Percentiles rank a stretch among this genome's conserved stretches.
phyloP scores from a whole-genome alignment of 352 stramenopile species.

The Globisporangium okanoganense region DNA sequence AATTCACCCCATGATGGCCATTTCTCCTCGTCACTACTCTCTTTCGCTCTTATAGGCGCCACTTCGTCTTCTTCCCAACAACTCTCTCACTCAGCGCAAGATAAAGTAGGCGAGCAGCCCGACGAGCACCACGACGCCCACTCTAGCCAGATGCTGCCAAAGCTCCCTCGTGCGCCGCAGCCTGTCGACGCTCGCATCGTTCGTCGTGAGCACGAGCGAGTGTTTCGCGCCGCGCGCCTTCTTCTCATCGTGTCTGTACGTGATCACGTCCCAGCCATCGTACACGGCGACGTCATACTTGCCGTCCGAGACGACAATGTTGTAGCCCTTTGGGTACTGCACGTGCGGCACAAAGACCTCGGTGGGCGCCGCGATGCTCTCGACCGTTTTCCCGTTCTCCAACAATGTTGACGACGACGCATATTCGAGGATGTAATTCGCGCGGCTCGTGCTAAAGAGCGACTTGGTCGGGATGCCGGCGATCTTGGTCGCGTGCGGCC shows the following conservation, averaged over 20 bases:
- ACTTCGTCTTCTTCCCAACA: no score
- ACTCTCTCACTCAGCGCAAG: slow-evolving; percentile 3
- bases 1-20: no score
- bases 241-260: slow-evolving; percentile 50
- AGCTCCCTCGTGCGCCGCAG: slow-evolving; percentile 19
- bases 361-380: slow-evolving; percentile 22
- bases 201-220: slow-evolving; percentile 41
- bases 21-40: no score
- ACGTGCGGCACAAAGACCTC: slow-evolving; percentile 76
- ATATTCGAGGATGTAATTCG: slow-evolving; percentile 63
- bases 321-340: slow-evolving; percentile 70
- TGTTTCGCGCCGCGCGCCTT: slow-evolving; percentile 15
- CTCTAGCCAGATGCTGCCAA: slow-evolving; percentile 15
- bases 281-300: slow-evolving; percentile 37
- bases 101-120: slow-evolving; percentile 32
- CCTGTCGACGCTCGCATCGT: slow-evolving; percentile 36
- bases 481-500: slow-evolving; percentile 67
- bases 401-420: slow-evolving; percentile 12
- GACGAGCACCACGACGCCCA: slow-evolving; percentile 17
- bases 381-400: slow-evolving; percentile 19
- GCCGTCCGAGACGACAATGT: slow-evolving; percentile 52
- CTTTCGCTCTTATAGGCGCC: no score
- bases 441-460: slow-evolving; percentile 41
- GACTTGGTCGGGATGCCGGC: slow-evolving; percentile 57
- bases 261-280: slow-evolving; percentile 61